These are phyloP conservation scores for Cadophora sp. DNA, from an alignment of 2,329 filamentous ascomycete genomes.

Conservation along the genomic window DNA sequence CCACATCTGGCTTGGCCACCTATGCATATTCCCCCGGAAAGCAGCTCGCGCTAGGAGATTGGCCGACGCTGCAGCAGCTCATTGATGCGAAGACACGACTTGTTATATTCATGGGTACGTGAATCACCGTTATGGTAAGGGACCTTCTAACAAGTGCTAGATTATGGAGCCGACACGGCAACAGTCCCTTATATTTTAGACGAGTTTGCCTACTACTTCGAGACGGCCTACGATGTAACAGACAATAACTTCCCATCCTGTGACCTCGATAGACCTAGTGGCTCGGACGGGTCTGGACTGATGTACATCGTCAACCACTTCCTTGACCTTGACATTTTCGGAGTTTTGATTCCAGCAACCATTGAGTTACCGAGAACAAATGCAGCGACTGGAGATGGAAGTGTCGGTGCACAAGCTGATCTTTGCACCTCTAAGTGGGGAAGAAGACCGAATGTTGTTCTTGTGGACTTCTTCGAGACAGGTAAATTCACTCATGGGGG, in stretches of 20 bases:
- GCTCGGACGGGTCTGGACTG: conserved; percentile 52
- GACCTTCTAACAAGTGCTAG: conserved; percentile 17
- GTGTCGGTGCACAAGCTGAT: conserved; percentile 56
- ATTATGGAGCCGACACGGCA: conserved; percentile 27
- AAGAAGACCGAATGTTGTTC: conserved; percentile 57
- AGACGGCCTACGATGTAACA: conserved; percentile 70
- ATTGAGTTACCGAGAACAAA: conserved; percentile 53
- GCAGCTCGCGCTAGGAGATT: conserved; percentile 37
- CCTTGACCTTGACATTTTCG: conserved; percentile 56
- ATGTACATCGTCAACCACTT: conserved; percentile 71
- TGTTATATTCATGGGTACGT: conserved; percentile 72
- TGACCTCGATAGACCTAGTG: conserved; percentile 64
- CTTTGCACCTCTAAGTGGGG: conserved; percentile 55
- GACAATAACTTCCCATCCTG: conserved; percentile 68
- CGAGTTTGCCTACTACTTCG: conserved; percentile 72
- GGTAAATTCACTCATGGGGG: conserved; percentile 18
- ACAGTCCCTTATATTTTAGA: conserved; percentile 66
- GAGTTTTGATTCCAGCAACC: conserved; percentile 60
- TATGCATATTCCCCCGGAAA: conserved; percentile 41
- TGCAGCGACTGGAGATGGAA: conserved; percentile 55
- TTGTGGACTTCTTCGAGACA: conserved; percentile 66
- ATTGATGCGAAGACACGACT: conserved; percentile 69
- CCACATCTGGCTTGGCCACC: conserved; percentile 32
- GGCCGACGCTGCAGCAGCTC: conserved; percentile 75
- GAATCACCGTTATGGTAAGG: not conserved